Evolutionary conservation across 768 basidiomycete genomes (phyloP).

Genomic region (Kwoniella europaea): DNA sequence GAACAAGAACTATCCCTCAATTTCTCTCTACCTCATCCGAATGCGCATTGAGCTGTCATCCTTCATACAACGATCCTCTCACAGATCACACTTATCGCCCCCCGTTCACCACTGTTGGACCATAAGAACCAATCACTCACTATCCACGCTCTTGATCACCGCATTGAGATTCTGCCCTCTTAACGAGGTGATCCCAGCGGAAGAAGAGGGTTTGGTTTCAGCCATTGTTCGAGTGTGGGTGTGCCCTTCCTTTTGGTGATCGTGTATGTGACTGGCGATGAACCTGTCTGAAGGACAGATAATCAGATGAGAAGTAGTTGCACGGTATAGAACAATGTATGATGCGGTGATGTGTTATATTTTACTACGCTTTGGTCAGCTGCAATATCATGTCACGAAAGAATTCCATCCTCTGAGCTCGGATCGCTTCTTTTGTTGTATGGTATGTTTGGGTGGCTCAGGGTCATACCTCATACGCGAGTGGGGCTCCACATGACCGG

Average conservation of each 20-base stretch:
- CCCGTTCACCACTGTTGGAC: background rate
- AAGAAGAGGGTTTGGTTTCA: background rate
- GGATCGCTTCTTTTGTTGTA: background rate
- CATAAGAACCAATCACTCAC: slow-evolving; percentile 32
- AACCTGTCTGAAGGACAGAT: too few relatives aligned
- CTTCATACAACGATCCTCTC: background rate
- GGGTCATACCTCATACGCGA: background rate
- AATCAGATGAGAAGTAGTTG: too few relatives aligned
- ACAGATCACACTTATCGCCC: background rate
- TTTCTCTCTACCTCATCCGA: too few relatives aligned
- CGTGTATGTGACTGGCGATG: too few relatives aligned
- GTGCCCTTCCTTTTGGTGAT: too few relatives aligned
- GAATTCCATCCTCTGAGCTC: background rate
- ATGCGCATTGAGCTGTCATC: too few relatives aligned
- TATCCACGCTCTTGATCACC: slow-evolving; percentile 95
- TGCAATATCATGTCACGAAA: too few relatives aligned
- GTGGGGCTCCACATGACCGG: too few relatives aligned
- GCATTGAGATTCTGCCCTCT: slow-evolving; percentile 64
- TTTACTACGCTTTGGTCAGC: too few relatives aligned
- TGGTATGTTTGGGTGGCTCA: background rate
- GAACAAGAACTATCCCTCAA: too few relatives aligned
- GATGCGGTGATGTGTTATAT: too few relatives aligned
- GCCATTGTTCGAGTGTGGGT: background rate
- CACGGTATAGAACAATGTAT: too few relatives aligned
- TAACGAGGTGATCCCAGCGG: slow-evolving; percentile 2